Base-by-base conservation (phyloP, 257 asterid genomes). In the Solanum appendiculatum region DNA sequence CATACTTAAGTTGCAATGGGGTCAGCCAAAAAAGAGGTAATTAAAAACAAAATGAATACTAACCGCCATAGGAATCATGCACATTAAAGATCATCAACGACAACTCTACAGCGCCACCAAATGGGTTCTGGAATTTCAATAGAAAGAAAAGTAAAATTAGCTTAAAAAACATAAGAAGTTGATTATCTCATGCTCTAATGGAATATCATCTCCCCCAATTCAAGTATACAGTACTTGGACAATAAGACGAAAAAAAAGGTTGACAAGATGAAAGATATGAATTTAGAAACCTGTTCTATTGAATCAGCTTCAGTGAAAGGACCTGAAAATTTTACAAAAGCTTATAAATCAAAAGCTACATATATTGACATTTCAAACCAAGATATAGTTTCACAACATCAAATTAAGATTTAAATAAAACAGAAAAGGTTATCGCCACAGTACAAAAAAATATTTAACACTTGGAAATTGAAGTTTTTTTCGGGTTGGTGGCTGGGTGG, bases 51-150 rank as follows among this genome's bases (percentile, higher is more conserved):
- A 78, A 78, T 2, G 27, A 40, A 27, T 58, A 91, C 98, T 33
- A 87, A 95, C 98, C 93, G 89, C 95, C 90, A 73, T 91, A 91
- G 85, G 93, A 87, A 83, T 95, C 98, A 86, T 92, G 97, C 54
- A 92, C 88, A 85, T 93, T 88, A 92, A 94, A 95, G 95, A 91
- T 88, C 86, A 95, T 94, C 90, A 96, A 89, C 39, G 95, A 89
- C 51, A 96, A 87, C 90, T 90, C 95, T 80, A 88, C 91, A 83
- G 84, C 90, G 56, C 92, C 40, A 86, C 91, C 85, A 39, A 94
- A 88, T 85, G 89, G 92, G 90, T 94, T 95, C 99, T 95, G 93
- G 81, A 89, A 91, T 72, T 64, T 23, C 46, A 86, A 86, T 16
- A 16, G 39, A 75, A n/a, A 33, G 16, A 40, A 29, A 74, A 15